These are phyloP conservation scores for Asterella californica DNA, from an alignment of 225 moss, liverwort and hornwort genomes.

Conservation along the genomic window DNA sequence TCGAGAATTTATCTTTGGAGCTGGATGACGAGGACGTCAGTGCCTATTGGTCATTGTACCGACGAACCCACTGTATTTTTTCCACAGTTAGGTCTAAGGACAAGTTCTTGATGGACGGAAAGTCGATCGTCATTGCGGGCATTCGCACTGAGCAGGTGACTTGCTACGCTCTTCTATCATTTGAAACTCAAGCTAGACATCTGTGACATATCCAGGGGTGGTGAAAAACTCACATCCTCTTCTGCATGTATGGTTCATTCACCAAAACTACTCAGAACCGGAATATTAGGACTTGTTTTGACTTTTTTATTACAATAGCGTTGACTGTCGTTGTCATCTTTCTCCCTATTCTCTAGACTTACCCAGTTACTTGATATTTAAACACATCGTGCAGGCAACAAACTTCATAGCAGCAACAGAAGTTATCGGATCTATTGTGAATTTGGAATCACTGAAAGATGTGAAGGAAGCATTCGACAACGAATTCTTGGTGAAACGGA, in stretches of 20 bases:
- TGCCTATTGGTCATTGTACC: conserved; percentile 46
- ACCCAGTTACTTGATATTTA: background rate
- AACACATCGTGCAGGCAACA: conserved; percentile 27
- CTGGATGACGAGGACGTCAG: conserved; percentile 44
- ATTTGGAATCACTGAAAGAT: conserved; percentile 30
- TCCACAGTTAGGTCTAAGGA: conserved; percentile 29
- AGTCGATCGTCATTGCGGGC: conserved; percentile 31
- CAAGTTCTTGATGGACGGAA: conserved; percentile 37
- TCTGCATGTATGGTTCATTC: background rate
- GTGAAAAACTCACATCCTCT: background rate
- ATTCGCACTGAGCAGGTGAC: conserved; percentile 45
- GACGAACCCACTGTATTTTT: conserved; percentile 37
- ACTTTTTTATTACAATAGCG: background rate
- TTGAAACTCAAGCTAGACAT: background rate
- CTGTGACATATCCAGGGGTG: background rate
- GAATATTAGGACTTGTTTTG: background rate
- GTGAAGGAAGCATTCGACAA: conserved; percentile 38
- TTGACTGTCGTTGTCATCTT: background rate
- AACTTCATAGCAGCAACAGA: conserved; percentile 27
- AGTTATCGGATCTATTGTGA: conserved; percentile 31
- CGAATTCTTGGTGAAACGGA: conserved; percentile 34
- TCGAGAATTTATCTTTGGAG: conserved; percentile 36
- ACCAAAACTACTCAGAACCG: too few species aligned
- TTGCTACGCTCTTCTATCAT: background rate
- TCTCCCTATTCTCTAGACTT: background rate